Conservation (phyloP, 2,329 filamentous ascomycete species). For the Penicillium sp. region DNA sequence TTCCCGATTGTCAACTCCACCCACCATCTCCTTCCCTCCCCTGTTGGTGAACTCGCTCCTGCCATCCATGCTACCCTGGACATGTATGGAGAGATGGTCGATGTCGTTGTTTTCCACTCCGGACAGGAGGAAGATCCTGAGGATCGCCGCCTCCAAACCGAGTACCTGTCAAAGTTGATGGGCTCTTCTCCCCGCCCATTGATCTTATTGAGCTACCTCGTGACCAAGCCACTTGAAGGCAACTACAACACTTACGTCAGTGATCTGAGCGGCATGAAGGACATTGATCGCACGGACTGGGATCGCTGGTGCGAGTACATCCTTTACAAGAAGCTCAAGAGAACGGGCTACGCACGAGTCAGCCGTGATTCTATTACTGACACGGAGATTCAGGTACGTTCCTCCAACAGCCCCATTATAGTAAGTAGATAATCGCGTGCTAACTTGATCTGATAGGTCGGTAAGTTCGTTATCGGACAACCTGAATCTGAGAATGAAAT, state of each 20-base stretch:
- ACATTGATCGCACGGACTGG: conserved; percentile 92
- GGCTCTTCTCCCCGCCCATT: conserved; percentile 77
- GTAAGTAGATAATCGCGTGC: not conserved
- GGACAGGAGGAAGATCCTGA: conserved; percentile 96
- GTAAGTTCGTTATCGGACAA: conserved; percentile 87
- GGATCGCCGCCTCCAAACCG: conserved; percentile 82
- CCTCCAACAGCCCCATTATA: no score
- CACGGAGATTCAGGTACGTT: conserved; percentile 83
- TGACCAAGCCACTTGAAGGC: conserved; percentile 85
- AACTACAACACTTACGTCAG: conserved; percentile 98
- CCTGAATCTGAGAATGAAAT: conserved; percentile 67
- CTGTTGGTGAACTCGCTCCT: conserved; percentile 91
- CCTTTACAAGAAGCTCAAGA: conserved; percentile 84
- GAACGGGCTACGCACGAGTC: conserved; percentile 87
- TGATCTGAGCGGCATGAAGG: conserved; percentile 84
- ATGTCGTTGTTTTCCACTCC: conserved; percentile 98
- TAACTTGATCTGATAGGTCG: conserved; percentile 58
- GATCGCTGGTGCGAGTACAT: conserved; percentile 99
- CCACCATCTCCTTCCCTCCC: conserved; percentile 90
- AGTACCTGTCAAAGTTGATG: conserved; percentile 90
- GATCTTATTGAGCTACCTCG: conserved; percentile 88
- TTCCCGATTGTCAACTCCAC: conserved; percentile 98
- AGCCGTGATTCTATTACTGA: conserved; percentile 92
- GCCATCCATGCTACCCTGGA: conserved; percentile 97
- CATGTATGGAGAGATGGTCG: conserved; percentile 85